These are phyloP conservation scores for Pythium angustatum DNA, from an alignment of 352 stramenopile species.

Conservation along the genomic window DNA sequence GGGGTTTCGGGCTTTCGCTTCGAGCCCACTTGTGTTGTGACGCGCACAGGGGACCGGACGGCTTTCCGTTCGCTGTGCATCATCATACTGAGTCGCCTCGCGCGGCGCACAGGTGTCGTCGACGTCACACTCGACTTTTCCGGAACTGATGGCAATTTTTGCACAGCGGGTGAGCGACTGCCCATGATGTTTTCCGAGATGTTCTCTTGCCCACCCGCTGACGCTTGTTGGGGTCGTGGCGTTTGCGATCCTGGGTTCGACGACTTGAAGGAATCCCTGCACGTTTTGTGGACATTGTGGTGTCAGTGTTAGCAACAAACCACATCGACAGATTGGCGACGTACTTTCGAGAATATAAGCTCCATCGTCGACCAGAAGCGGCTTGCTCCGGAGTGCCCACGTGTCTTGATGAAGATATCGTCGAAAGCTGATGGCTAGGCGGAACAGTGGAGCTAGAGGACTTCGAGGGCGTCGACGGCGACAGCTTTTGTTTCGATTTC, in stretches of 20 bases:
- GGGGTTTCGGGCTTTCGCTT: slow-evolving; percentile 35
- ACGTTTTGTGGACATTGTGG: background rate
- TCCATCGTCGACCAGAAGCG: slow-evolving; percentile 56
- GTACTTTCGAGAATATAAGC: slow-evolving; percentile 67
- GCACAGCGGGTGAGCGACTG: slow-evolving; percentile 35
- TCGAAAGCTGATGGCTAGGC: slow-evolving; percentile 39
- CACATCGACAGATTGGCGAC: slow-evolving; percentile 6
- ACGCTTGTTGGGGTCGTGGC: background rate
- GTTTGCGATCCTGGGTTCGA: slow-evolving; percentile 9
- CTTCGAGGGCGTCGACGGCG: slow-evolving; percentile 2
- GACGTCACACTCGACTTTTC: slow-evolving; percentile 34
- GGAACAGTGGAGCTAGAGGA: background rate
- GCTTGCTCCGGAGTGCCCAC: slow-evolving; percentile 43
- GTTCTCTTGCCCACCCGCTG: slow-evolving; percentile 62
- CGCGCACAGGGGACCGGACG: slow-evolving; percentile 12
- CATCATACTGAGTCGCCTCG: slow-evolving; percentile 35
- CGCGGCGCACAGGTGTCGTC: slow-evolving; percentile 33
- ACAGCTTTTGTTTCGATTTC: slow-evolving; percentile 5
- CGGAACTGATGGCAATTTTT: slow-evolving; percentile 31
- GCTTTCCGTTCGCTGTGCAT: slow-evolving; percentile 22
- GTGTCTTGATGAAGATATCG: slow-evolving; percentile 36
- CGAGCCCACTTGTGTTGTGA: slow-evolving; percentile 2
- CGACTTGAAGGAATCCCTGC: slow-evolving; percentile 20
- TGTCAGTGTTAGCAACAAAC: background rate
- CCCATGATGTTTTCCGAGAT: slow-evolving; percentile 76